Conservation (phyloP, 192 early-diverging fungal species). For the Funneliformis geosporum region DNA sequence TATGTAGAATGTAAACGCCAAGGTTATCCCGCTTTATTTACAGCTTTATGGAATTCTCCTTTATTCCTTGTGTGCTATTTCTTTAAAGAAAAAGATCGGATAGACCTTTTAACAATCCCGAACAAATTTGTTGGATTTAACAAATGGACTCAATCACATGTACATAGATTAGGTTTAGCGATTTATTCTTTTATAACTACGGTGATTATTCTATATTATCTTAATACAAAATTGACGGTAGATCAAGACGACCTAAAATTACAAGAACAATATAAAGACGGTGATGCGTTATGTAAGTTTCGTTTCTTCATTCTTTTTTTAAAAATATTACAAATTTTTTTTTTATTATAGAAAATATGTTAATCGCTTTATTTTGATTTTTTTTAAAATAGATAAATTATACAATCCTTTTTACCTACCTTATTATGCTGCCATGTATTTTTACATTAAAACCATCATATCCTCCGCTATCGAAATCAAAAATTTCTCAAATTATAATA, state of each 20-base stretch:
- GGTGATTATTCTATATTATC: neutral
- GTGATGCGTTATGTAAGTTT: constrained; percentile 18
- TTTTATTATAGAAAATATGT: neutral
- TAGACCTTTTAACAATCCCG: constrained; percentile 26
- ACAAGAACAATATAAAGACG: constrained; percentile 2
- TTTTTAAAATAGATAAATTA: constrained; percentile 1
- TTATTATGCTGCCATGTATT: constrained; percentile 28
- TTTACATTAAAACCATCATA: constrained; percentile 20
- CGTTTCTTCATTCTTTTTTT: neutral
- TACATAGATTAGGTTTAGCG: constrained; percentile 8
- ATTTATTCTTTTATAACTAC: constrained; percentile 21
- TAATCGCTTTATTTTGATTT: neutral
- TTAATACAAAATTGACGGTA: constrained; percentile 13
- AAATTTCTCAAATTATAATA: neutral
- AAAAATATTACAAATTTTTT: too few species aligned
- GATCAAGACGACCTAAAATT: constrained; percentile 14
- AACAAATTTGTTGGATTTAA: constrained; percentile 26
- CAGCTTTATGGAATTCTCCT: constrained; percentile 28
- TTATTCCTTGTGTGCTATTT: constrained; percentile 22
- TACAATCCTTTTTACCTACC: constrained; percentile 29
- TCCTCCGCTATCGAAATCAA: constrained; percentile 1
- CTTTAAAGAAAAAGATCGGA: constrained; percentile 12
- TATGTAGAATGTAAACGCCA: constrained; percentile 6
- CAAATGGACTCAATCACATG: constrained; percentile 14
- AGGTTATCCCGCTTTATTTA: constrained; percentile 24